Base-by-base conservation (phyloP, 495 filamentous ascomycete genomes). In the Podospora conica region DNA sequence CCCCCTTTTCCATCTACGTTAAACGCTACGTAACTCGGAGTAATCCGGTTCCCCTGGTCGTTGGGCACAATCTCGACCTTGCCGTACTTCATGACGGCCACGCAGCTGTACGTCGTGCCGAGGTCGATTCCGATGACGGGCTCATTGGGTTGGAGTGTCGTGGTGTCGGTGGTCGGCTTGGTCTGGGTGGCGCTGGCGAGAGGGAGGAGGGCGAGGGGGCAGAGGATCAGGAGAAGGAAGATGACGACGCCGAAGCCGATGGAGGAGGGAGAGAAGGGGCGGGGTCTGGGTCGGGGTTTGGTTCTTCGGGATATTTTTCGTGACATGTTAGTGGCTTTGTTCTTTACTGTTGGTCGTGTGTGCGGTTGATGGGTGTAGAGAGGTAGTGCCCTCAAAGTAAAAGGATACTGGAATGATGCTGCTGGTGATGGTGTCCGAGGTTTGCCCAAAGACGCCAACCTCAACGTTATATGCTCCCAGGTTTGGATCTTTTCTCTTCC, bases 31-130 rank as follows among this genome's bases (percentile, higher is more conserved):
- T 96, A 98, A 63, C 92, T 96, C 23, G 93, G 94, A 65, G 93
- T 98, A 68, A 98, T 97, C 77, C 93, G 88, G 84, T 97, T 93
- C 85, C 93, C 71, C 83, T 96, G 92, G 78, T 93, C 91, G 81
- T 96, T 97, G 71, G 89, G 89, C 60, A 96, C 81, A 76, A 94
- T 96, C 70, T 98, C 92, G 61, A 97, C 93, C 80, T 92, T 95
- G 71, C 91, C 94, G 72, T 89, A 87, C 75, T 93, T 92, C 93
- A 97, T 96, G 71, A 97, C 89, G 86, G 91, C 95, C 65, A 97
- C 95, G 81, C 95, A 97, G 56, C 91, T 96, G 82, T 97, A 97
- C 25, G 95, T 98, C 18, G 95, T 97, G 79, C 95, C 94, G 72
- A 98, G 81, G 85, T 98, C 95, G 74, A 98, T 97, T 86, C 94